Evolutionary conservation across 805 yeast species (phyloP).

Genomic region (Torulaspora microellipsoides): DNA sequence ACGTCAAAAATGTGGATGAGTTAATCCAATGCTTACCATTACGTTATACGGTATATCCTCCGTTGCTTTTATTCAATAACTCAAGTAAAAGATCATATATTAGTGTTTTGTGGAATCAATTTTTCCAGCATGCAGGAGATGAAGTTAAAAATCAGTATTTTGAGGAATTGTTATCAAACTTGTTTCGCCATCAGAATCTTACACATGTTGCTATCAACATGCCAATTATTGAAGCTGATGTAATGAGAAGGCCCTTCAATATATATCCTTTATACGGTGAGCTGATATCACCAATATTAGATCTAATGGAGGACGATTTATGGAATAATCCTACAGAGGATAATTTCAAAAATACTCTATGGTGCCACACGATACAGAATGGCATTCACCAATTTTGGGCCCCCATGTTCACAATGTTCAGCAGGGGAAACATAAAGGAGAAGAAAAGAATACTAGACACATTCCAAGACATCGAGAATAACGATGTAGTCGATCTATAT

Average conservation of each 20-base stretch:
- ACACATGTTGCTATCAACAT: conserved; percentile 69
- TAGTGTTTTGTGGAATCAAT: conserved; percentile 33
- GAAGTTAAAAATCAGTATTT: conserved; percentile 14
- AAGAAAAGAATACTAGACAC: conserved; percentile 57
- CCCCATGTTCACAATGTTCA: conserved; percentile 80
- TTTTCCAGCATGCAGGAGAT: conserved; percentile 15
- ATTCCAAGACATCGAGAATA: conserved; percentile 36
- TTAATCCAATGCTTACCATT: conserved; percentile 24
- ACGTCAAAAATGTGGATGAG: conserved; percentile 2
- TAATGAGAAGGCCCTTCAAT: conserved; percentile 60
- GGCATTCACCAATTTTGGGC: conserved; percentile 80
- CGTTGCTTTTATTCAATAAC: conserved; percentile 56
- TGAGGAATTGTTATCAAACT: conserved; percentile 19
- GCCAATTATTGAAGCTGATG: conserved; percentile 55
- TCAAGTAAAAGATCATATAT: conserved; percentile 42
- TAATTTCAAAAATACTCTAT: conserved; percentile 53
- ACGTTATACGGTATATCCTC: conserved; percentile 61
- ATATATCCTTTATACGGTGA: conserved; percentile 59
- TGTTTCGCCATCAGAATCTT: conserved; percentile 18
- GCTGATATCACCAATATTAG: conserved; percentile 48
- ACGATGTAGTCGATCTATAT: conserved; percentile 62
- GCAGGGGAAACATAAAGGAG: conserved; percentile 81
- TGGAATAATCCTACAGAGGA: conserved; percentile 37
- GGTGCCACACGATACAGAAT: conserved; percentile 70
- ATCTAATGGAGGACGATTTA: conserved; percentile 10